Percentiles rank a stretch among this genome's conserved stretches.
Conservation (phyloP, 306 rosid genomes). For the Canavalia ensiformis region DNA sequence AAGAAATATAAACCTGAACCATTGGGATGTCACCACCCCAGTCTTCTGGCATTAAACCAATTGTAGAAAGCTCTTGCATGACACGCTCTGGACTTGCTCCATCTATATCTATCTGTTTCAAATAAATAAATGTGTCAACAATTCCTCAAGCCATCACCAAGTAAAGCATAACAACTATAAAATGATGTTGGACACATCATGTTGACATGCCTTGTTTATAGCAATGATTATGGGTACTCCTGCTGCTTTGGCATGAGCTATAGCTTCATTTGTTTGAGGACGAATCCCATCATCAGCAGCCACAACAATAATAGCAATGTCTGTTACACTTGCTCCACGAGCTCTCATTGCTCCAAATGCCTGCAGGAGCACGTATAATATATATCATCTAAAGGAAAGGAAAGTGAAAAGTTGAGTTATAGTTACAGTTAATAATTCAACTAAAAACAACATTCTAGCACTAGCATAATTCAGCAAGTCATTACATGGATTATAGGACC, state of each 20-base stretch:
- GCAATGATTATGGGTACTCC: slow-evolving; percentile 94
- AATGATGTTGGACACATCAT: slow-evolving; percentile 31
- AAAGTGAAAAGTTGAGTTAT: slow-evolving; percentile 41
- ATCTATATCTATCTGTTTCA: slow-evolving; percentile 88
- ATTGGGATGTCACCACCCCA: slow-evolving; percentile 97
- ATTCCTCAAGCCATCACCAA: slow-evolving; percentile 43
- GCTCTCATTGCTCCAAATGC: slow-evolving; percentile 99
- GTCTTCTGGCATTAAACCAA: slow-evolving; percentile 96
- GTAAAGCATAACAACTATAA: slow-evolving; percentile 40
- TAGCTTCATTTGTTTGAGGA: slow-evolving; percentile 98
- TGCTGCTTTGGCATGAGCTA: slow-evolving; percentile 98
- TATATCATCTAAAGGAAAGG: slow-evolving; percentile 52
- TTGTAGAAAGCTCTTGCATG: slow-evolving; percentile 95
- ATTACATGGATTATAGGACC: slow-evolving; percentile 12
- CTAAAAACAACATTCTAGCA: slow-evolving; percentile 33
- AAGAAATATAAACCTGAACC: slow-evolving; percentile 83
- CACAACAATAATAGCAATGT: slow-evolving; percentile 91
- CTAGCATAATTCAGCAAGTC: slow-evolving; percentile 39
- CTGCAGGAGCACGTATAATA: slow-evolving; percentile 61
- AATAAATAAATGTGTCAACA: slow-evolving; percentile 40
- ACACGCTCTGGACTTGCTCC: slow-evolving; percentile 97
- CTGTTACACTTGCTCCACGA: slow-evolving; percentile 99
- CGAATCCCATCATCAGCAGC: slow-evolving; percentile 99
- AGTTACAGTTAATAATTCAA: slow-evolving; percentile 39
- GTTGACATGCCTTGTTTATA: slow-evolving; percentile 84